phyloP scores from a whole-genome alignment of 768 basidiomycete species.

The Kwoniella botswanensis region DNA sequence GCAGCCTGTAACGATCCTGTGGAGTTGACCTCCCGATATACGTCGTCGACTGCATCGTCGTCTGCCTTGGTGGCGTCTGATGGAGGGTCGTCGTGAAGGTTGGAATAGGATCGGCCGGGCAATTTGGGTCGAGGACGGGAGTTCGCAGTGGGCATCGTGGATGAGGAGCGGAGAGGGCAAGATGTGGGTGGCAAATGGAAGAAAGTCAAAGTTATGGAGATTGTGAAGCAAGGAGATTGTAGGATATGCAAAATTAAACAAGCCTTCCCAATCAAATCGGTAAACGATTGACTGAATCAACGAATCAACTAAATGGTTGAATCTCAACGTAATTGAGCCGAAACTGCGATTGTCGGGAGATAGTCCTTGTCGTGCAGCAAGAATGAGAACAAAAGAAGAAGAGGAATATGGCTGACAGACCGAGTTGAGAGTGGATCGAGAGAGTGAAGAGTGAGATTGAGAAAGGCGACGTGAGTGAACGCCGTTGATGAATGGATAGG shows the following conservation, averaged over 20 bases:
- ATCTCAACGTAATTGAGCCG: slow-evolving; percentile 2
- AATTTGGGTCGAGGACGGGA: slow-evolving; percentile 13
- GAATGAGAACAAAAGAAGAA: background rate
- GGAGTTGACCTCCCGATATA: slow-evolving; percentile 33
- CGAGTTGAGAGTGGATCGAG: background rate
- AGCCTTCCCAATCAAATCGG: background rate
- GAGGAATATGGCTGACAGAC: background rate
- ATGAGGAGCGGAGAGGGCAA: background rate
- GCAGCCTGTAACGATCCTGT: slow-evolving; percentile 44
- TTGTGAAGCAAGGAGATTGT: too few relatives aligned
- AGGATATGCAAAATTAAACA: background rate
- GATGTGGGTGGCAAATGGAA: too few relatives aligned
- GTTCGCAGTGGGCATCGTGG: background rate
- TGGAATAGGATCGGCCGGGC: slow-evolving; percentile 36
- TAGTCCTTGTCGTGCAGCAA: background rate
- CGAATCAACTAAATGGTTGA: slow-evolving; percentile 1
- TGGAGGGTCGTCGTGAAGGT: slow-evolving; percentile 27
- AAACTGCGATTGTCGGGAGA: background rate
- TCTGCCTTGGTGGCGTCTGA: slow-evolving; percentile 41
- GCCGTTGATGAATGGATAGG: background rate
- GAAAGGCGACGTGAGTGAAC: background rate
- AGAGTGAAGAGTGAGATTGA: background rate
- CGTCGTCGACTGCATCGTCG: slow-evolving; percentile 44
- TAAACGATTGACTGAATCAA: background rate
- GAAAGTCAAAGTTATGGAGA: too few relatives aligned